phyloP scores from a whole-genome alignment of 371 early-diverging fungal genomes.

The Apophysomyces trapeziformis region DNA sequence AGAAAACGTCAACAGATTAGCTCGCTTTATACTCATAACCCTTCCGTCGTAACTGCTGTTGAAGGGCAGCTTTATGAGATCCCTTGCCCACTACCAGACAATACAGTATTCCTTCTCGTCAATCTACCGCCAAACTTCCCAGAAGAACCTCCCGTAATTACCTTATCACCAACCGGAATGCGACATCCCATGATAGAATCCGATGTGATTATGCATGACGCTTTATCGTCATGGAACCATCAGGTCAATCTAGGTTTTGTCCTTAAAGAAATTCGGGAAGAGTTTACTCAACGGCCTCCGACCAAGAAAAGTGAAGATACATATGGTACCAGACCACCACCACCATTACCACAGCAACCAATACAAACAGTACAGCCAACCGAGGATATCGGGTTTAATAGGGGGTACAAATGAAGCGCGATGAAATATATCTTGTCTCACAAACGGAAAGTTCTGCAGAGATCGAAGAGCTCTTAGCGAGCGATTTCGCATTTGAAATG shows the following conservation, averaged over 20 bases:
- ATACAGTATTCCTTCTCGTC: conserved; percentile 36
- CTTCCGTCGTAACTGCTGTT: conserved; percentile 28
- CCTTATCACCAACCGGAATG: conserved; percentile 57
- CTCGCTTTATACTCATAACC: conserved; percentile 39
- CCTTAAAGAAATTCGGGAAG: conserved; percentile 56
- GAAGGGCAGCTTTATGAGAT: conserved; percentile 53
- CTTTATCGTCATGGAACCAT: conserved; percentile 16
- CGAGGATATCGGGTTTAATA: conserved; percentile 19
- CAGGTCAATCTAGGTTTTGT: conserved; percentile 52
- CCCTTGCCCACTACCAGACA: conserved; percentile 25
- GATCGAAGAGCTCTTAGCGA: conserved; percentile 53
- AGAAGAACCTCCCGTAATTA: conserved; percentile 62
- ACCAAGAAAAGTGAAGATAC: conserved; percentile 31
- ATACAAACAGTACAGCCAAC: conserved; percentile 35
- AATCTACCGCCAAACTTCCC: conserved; percentile 58
- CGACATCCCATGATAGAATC: conserved; percentile 63
- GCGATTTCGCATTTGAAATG: conserved; percentile 59
- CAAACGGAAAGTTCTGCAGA: conserved; percentile 43
- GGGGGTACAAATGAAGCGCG: conserved; percentile 18
- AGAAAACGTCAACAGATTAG: conserved; percentile 50
- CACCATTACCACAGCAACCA: conserved; percentile 53
- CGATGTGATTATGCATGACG: conserved; percentile 50
- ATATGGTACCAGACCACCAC: conserved; percentile 48
- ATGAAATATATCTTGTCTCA: conserved; percentile 18
- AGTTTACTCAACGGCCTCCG: conserved; percentile 50